Evolutionary conservation across 2,329 filamentous ascomycete genomes (phyloP).

Genomic region (Neofusicoccum umdonicola): DNA sequence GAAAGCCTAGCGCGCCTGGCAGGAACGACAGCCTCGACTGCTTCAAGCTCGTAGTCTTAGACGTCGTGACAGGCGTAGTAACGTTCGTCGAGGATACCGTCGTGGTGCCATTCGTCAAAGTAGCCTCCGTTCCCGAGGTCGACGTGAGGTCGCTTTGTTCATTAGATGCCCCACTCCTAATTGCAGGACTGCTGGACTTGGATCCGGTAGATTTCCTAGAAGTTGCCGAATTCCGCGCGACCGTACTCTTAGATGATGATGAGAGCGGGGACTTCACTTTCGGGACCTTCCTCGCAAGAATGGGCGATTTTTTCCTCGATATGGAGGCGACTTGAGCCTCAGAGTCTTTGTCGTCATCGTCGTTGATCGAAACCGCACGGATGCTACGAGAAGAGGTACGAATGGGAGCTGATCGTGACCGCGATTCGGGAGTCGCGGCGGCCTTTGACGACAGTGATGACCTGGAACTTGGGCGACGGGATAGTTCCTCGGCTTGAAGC

Average conservation of each 20-base stretch:
- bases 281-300: background rate
- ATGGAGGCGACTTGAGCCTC: background rate
- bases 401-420: background rate
- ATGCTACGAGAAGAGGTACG: background rate
- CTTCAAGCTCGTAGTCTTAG: background rate
- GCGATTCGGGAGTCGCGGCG: background rate
- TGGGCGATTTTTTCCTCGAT: background rate
- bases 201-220: background rate
- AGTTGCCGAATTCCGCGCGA: background rate
- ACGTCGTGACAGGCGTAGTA: background rate
- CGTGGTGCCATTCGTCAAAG: background rate
- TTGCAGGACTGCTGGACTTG: too few species aligned
- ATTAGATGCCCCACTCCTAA: background rate
- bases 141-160: background rate
- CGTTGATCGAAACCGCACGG: background rate
- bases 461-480: background rate
- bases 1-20: background rate
- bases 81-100: background rate
- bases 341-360: background rate
- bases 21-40: slow-evolving; percentile 7
- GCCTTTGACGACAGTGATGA: background rate
- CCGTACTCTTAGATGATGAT: background rate
- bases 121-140: background rate
- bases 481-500: background rate
- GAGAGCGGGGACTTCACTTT: background rate